Evolutionary conservation across 495 filamentous ascomycete species (phyloP), one percentile per base, ranked within the genome.

Genomic region (Aspergillus ellipticus): DNA sequence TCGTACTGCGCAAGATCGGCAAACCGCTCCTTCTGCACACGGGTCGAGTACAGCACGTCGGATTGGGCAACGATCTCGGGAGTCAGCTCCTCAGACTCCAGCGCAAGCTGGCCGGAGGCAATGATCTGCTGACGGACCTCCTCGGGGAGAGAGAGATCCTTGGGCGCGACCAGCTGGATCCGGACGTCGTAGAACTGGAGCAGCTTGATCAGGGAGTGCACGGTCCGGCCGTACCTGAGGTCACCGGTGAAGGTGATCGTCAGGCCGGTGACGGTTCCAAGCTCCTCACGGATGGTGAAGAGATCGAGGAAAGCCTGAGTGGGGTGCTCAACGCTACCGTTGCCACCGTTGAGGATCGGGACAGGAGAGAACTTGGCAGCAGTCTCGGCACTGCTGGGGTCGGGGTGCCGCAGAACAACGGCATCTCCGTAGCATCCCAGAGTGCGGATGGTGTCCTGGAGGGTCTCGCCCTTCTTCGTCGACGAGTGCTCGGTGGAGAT

Each of bases 231-330:
- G 71, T 96, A 94, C 59, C 85, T 84, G 41, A 98, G 83, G 64
- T 98, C 94, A 63, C 94, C 94, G 49, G 86, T 82, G 69, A 98
- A 98, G 50, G 94, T 98, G 69, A 98, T 93, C 47, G 90, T 96
- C 58, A 97, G 78, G 39, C 90, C 92, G 61, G 89, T 89, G 50
- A 97, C 93, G 4, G 90, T 96, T 53, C 94, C 94, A 17, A 97
- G 80, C 74, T 98, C 94, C 73, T 98, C 92, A 52, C 95, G 87
- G 70, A 98, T 97, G 35, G 94, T 98, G 80, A 96, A 97, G 59
- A 98, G 84, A 65, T 98, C 94, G n/a, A 97, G 81, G 84, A 98
- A 92, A 4, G 94, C 94, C 73, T 98, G 94, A 0, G 95, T 97
- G 3, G 94, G 94, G 72, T 98, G 94, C 75, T 98, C 94, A 60